Evolutionary conservation across 2,329 filamentous ascomycete genomes (phyloP).

Genomic region (Verticillium alfalfae): DNA sequence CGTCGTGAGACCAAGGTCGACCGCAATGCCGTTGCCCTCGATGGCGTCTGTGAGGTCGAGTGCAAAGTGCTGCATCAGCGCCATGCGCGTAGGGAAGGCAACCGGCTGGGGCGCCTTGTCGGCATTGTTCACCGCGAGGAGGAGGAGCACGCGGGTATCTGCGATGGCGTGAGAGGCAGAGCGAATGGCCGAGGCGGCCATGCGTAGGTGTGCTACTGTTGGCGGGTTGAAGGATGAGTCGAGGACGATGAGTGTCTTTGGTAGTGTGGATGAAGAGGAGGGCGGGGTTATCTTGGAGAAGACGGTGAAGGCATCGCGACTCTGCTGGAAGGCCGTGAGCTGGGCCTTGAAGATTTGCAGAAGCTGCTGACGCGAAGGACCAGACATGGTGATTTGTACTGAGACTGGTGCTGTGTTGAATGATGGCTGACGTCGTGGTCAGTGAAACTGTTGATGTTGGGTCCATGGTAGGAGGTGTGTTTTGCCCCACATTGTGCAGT

Average conservation of each 20-base stretch:
- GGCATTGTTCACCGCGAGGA: conserved; percentile 60
- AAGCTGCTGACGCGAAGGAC: conserved; percentile 18
- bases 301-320: conserved; percentile 35
- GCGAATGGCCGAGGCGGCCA: conserved; percentile 44
- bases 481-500: too few species aligned
- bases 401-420: background rate
- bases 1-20: conserved; percentile 67
- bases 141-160: conserved; percentile 42
- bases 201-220: conserved; percentile 53
- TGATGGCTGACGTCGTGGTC: background rate
- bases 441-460: too few species aligned
- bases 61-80: conserved; percentile 68
- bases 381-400: conserved; percentile 2
- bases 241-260: conserved; percentile 45
- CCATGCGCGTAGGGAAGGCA: conserved; percentile 59
- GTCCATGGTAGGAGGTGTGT: too few species aligned
- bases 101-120: conserved; percentile 65
- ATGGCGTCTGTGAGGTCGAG: conserved; percentile 34
- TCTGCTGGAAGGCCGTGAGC: conserved; percentile 37
- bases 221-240: conserved; percentile 68
- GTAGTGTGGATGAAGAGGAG: conserved; percentile 13
- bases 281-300: conserved; percentile 20
- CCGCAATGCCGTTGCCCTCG: conserved; percentile 15
- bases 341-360: conserved; percentile 36
- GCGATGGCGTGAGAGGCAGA: background rate